A percentile compares a stretch with the other conserved stretches of the same genome.
Evolutionary conservation across 148 eudicot genomes (phyloP).

Genomic region (Arbutus unedo): DNA sequence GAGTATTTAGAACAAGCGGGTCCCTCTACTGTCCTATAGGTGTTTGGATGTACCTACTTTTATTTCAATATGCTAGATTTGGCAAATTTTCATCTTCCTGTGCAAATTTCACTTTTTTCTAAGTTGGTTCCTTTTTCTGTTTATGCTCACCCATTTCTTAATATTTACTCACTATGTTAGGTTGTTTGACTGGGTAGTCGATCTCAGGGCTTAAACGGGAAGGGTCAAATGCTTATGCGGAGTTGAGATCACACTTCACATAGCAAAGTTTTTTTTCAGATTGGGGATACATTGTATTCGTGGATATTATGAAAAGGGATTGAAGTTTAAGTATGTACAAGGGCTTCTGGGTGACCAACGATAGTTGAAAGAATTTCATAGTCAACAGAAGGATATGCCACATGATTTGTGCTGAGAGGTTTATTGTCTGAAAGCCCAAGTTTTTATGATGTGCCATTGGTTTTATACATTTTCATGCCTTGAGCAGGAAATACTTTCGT

Average conservation of each 20-base stretch:
- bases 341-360: neutral
- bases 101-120: neutral
- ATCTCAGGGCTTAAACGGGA: neutral
- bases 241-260: neutral
- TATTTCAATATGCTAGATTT: neutral
- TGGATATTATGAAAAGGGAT: neutral
- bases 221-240: neutral
- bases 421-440: neutral
- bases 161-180: neutral
- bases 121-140: neutral
- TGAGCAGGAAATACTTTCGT: slow-evolving; percentile 5
- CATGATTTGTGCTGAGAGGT: slow-evolving; percentile 8
- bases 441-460: neutral
- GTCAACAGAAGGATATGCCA: neutral
- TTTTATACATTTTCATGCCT: neutral
- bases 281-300: neutral
- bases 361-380: neutral
- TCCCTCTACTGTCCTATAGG: neutral
- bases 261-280: neutral
- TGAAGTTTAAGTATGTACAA: neutral
- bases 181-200: slow-evolving; percentile 8
- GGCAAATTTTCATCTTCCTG: neutral
- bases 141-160: neutral
- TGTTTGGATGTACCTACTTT: neutral
- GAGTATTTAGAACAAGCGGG: neutral